Percentiles rank a stretch among this genome's conserved stretches.
Evolutionary conservation across 2,329 filamentous ascomycete species (phyloP).

Genomic region (Claviceps digitariae): DNA sequence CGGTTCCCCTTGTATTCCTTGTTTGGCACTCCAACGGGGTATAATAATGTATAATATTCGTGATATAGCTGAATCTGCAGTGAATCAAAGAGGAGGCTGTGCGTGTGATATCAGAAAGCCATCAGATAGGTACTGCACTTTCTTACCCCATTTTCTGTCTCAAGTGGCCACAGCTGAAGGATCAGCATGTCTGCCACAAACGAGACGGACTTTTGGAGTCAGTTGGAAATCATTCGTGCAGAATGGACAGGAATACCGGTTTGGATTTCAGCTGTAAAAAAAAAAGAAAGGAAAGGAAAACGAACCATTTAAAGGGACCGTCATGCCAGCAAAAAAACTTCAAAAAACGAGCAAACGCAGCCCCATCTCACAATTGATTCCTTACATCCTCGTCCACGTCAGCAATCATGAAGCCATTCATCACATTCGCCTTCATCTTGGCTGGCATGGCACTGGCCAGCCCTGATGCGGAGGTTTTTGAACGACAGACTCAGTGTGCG

Average conservation of each 20-base stretch:
- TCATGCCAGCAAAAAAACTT: neutral
- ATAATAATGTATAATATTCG: no score
- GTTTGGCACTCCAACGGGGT: no score
- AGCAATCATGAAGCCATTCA: neutral
- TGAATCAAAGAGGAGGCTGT: no score
- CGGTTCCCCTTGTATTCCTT: no score
- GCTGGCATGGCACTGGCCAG: neutral
- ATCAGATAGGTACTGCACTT: neutral
- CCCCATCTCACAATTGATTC: neutral
- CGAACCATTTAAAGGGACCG: neutral
- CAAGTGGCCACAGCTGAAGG: neutral
- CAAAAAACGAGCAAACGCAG: neutral
- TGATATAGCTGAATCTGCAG: no score
- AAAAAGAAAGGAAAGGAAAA: neutral
- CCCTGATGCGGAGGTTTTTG: neutral
- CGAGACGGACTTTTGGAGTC: neutral
- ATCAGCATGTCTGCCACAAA: neutral
- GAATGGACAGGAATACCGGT: neutral
- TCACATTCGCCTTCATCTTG: neutral
- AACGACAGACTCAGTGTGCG: neutral
- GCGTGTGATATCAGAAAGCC: no score
- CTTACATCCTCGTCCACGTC: neutral
- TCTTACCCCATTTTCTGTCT: neutral
- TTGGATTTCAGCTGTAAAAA: neutral
- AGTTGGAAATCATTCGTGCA: neutral